Conservation (phyloP, 2,329 filamentous ascomycete genomes). For the Arthrobotrys iridis region DNA sequence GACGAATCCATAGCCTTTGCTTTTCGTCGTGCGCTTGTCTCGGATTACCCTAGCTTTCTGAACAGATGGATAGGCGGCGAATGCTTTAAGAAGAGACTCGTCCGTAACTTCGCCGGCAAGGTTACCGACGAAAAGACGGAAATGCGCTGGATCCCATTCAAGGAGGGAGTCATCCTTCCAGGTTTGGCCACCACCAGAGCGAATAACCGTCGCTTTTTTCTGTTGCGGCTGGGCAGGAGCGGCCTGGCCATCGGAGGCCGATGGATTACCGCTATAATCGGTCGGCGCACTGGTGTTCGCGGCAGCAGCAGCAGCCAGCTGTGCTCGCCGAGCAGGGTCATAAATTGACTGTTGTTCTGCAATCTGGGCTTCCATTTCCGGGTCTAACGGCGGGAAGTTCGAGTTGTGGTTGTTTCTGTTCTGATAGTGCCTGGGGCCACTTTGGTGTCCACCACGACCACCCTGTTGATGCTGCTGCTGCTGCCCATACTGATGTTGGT, state of each 20-base stretch:
- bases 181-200: slow-evolving; percentile 86
- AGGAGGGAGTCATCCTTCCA: slow-evolving; percentile 90
- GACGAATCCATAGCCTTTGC: slow-evolving; percentile 95
- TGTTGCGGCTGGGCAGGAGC: slow-evolving; percentile 66
- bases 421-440: slow-evolving; percentile 65
- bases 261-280: slow-evolving; percentile 55
- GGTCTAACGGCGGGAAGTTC: slow-evolving; percentile 67
- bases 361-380: slow-evolving; percentile 88
- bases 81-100: slow-evolving; percentile 93
- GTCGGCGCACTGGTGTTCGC: slow-evolving; percentile 61
- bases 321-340: slow-evolving; percentile 64
- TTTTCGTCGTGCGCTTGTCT: slow-evolving; percentile 95
- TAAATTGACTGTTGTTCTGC: slow-evolving; percentile 96
- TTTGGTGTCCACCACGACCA: slow-evolving; percentile 64
- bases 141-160: slow-evolving; percentile 95
- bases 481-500: slow-evolving; percentile 25
- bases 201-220: slow-evolving; percentile 85
- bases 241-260: slow-evolving; percentile 59
- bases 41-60: slow-evolving; percentile 93
- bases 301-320: slow-evolving; percentile 63
- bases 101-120: slow-evolving; percentile 97
- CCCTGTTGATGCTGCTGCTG: slow-evolving; percentile 58
- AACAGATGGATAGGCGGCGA: slow-evolving; percentile 84
- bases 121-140: slow-evolving; percentile 95
- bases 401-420: slow-evolving; percentile 62